Evolutionary conservation across 331 rosid genomes (phyloP).

Genomic region (Arachis monticola): DNA sequence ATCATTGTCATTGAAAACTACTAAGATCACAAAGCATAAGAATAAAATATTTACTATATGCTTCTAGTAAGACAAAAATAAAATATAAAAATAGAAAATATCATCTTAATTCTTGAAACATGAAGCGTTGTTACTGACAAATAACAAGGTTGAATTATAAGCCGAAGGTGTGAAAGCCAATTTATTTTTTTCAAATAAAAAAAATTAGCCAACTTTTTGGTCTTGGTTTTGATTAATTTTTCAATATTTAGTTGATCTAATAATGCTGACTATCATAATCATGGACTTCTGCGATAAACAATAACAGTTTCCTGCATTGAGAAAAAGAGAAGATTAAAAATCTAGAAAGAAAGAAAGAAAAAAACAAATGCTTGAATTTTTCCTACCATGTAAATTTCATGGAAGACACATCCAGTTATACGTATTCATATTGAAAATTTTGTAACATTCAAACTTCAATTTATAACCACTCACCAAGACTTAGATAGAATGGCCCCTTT

Average conservation of each 20-base stretch:
- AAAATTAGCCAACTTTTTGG: slow-evolving; percentile 19
- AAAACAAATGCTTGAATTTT: not conserved
- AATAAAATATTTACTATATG: not conserved
- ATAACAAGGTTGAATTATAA: slow-evolving; percentile 17
- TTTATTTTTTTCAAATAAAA: slow-evolving; percentile 33
- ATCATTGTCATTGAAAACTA: not conserved
- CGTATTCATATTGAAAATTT: not conserved
- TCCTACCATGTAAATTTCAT: not conserved
- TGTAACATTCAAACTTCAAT: not conserved
- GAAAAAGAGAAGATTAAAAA: not conserved
- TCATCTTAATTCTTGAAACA: not conserved
- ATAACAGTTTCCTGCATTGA: not conserved
- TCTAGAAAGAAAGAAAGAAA: slow-evolving; percentile 17
- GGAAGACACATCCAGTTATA: not conserved
- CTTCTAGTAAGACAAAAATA: slow-evolving; percentile 3
- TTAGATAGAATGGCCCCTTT: not conserved
- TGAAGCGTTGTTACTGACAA: slow-evolving; percentile 26
- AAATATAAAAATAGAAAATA: too few relatives aligned
- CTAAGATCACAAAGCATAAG: not conserved
- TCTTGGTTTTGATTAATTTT: slow-evolving; percentile 1
- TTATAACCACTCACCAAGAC: not conserved
- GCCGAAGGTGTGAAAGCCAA: slow-evolving; percentile 13
- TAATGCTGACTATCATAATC: not conserved
- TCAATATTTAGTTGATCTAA: slow-evolving; percentile 25
- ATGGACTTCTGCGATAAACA: slow-evolving; percentile 4